Percentiles rank a stretch among this genome's conserved stretches.
Conservation (phyloP, 2,329 filamentous ascomycete genomes). For the Trichophyton simii region DNA sequence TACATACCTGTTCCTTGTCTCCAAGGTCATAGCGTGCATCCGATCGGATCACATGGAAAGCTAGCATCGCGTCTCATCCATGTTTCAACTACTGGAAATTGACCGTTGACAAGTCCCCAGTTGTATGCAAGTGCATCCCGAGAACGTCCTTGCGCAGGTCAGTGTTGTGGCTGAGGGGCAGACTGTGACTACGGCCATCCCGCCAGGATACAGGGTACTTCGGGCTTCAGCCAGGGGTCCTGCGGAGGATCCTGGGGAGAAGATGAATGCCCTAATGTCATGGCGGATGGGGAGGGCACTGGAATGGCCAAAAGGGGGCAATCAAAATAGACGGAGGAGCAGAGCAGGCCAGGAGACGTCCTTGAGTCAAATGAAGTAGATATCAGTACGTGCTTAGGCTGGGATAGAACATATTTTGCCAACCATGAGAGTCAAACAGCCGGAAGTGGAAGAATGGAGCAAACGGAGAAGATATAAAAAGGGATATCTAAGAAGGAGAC, state of each 20-base stretch:
- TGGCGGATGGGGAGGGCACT: background rate
- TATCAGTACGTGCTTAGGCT: background rate
- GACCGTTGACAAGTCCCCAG: background rate
- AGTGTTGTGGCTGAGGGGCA: background rate
- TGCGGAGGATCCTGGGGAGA: background rate
- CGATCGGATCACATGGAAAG: constrained; percentile 3
- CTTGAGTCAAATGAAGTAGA: background rate
- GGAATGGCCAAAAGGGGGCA: background rate
- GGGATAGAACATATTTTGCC: background rate
- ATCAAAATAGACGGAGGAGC: background rate
- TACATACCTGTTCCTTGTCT: background rate
- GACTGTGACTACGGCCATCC: background rate
- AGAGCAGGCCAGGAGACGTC: background rate
- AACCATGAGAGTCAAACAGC: background rate
- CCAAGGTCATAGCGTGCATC: constrained; percentile 1
- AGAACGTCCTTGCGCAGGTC: background rate
- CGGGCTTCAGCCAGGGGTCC: background rate
- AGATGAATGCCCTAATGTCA: background rate
- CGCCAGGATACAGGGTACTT: background rate
- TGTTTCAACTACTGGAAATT: constrained; percentile 2
- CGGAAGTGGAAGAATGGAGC: background rate
- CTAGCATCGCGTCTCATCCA: background rate
- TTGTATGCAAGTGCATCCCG: background rate
- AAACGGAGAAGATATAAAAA: background rate
- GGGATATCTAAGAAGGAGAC: background rate